Base-by-base conservation (phyloP, 2,329 filamentous ascomycete genomes). In the Diaporthe sp. region DNA sequence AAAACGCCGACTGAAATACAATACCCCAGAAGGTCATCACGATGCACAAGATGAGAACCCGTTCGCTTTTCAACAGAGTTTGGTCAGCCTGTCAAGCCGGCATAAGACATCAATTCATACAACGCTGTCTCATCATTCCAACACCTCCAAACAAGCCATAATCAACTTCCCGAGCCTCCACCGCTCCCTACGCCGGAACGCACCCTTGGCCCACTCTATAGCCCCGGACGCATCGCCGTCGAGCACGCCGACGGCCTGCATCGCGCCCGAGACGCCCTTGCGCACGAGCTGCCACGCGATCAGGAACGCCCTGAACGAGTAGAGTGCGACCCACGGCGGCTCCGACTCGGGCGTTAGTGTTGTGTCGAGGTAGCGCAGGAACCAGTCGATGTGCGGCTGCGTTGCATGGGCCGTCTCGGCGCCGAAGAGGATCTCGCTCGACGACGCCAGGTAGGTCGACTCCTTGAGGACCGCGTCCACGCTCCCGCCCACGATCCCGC, bases 261-360 rank as follows among this genome's bases (percentile, higher is more conserved):
- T 85, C 9, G 83, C 82, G 10, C 81, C 83, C 10, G 80, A 34
- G 1, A 82, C 72, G 0, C 82, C 79, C 0, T 78, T 82, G 34
- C 79, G 74, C 2, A 85, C 75, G 10, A 85, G 80, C 73, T 85
- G 82, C 83, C 83, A 85, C 0, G 85, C 85, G 72, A 85, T 85
- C 68, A 85, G 76, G 74, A 86, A 85, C 0, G 83, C 83, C 74
- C 84, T 85, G 76, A 84, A 86, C 8, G 83, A 83, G 72, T 85
- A 86, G 5, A 86, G 55, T 0, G 81, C 79, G 13, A 85, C 79
- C 84, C 84, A 86, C 0, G 85, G 85, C 0, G 85, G 82, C 75
- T 86, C 84, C 0, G 78, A 72, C 5, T 79, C 78, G 1, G 81
- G 79, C 0, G 74, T 42, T 3, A 79, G 20, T 1, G 79, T 78